phyloP scores from a whole-genome alignment of 1,139 yeast species.

The Kurtzmaniella quercitrusa region DNA sequence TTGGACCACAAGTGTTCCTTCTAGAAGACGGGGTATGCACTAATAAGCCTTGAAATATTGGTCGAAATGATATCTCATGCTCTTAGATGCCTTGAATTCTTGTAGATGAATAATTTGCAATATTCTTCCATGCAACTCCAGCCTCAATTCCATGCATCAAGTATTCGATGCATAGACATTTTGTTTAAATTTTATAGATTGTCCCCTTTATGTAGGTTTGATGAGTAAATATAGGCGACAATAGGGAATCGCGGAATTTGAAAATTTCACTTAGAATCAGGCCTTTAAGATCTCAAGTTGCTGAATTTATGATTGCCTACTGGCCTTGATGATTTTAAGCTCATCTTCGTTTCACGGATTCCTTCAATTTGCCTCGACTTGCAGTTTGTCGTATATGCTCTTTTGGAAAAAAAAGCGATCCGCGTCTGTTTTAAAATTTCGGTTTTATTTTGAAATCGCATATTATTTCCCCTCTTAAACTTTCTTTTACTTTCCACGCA shows the following conservation, averaged over 20 bases:
- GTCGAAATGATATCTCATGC: not conserved
- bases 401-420: not conserved
- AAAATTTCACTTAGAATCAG: too few relatives aligned
- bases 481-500: not conserved
- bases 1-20: too few relatives aligned
- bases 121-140: not conserved
- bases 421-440: not conserved
- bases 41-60: not conserved
- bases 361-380: too few relatives aligned
- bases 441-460: not conserved
- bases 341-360: too few relatives aligned
- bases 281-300: too few relatives aligned
- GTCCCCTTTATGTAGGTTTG: too few relatives aligned
- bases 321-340: too few relatives aligned
- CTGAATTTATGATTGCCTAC: too few relatives aligned
- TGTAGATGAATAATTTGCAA: not conserved
- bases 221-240: too few relatives aligned
- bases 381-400: too few relatives aligned
- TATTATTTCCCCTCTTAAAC: not conserved
- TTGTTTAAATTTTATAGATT: not conserved
- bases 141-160: not conserved
- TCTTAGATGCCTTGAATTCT: not conserved
- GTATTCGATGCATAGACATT: not conserved
- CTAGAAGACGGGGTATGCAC: not conserved
- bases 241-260: too few relatives aligned